Conservation (phyloP, 2,329 filamentous ascomycete genomes). For the Exophiala calicioides region DNA sequence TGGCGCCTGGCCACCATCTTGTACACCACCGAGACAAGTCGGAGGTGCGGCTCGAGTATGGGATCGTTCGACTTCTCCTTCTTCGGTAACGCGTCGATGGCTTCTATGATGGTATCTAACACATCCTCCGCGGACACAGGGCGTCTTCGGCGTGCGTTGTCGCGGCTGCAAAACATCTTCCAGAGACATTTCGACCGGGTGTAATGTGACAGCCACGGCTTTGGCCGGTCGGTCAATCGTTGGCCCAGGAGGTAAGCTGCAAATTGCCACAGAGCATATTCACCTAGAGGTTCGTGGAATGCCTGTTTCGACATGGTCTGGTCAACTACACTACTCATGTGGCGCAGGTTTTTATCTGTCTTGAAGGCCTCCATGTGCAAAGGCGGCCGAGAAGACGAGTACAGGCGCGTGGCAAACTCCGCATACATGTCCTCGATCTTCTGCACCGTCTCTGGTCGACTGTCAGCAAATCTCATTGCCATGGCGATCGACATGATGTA, state of each 20-base stretch:
- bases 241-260: conserved; percentile 62
- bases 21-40: conserved; percentile 77
- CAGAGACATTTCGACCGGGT: conserved; percentile 71
- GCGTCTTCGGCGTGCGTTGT: conserved; percentile 42
- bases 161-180: conserved; percentile 62
- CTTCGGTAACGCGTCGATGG: conserved; percentile 63
- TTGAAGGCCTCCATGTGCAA: conserved; percentile 68
- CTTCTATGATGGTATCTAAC: conserved; percentile 58
- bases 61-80: conserved; percentile 67
- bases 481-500: conserved; percentile 69
- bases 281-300: conserved; percentile 57
- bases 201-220: conserved; percentile 67
- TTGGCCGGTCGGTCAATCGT: conserved; percentile 59
- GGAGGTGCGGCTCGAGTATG: conserved; percentile 89
- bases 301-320: conserved; percentile 58
- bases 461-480: conserved; percentile 59
- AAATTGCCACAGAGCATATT: conserved; percentile 66
- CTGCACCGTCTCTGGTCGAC: conserved; percentile 53
- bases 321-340: conserved; percentile 57
- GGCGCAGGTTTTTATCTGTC: conserved; percentile 62
- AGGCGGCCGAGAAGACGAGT: conserved; percentile 67
- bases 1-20: conserved; percentile 70
- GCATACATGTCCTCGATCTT: conserved; percentile 66
- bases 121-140: conserved; percentile 49
- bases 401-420: conserved; percentile 69